A percentile compares a stretch with the other conserved stretches of the same genome.
Conservation (phyloP, 495 filamentous ascomycete genomes). For the Oidiodendron maius region DNA sequence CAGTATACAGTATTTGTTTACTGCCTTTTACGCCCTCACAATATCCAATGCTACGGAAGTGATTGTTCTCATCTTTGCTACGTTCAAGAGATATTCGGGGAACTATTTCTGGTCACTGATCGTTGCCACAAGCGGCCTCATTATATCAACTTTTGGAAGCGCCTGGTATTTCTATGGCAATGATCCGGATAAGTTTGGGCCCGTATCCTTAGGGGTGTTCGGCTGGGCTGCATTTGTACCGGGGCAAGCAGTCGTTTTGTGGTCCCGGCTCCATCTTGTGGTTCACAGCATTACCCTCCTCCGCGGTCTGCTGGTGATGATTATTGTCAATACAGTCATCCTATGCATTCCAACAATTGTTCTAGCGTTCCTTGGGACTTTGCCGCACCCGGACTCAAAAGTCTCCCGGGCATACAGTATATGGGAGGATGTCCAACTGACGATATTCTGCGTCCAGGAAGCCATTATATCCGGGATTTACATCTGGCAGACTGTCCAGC, state of each 20-base stretch:
- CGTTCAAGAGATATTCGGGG: conserved; percentile 29
- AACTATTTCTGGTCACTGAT: conserved; percentile 41
- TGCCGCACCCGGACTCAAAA: background rate
- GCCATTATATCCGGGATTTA: conserved; percentile 51
- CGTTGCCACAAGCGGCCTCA: conserved; percentile 41
- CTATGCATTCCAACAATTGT: conserved; percentile 54
- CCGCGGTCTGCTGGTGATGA: conserved; percentile 50
- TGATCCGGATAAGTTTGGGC: background rate
- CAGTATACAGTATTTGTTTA: too few species aligned
- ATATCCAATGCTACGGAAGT: background rate
- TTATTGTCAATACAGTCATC: conserved; percentile 47
- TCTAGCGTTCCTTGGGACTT: background rate
- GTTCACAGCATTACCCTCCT: conserved; percentile 42
- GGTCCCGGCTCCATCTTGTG: conserved; percentile 60
- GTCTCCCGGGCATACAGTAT: background rate
- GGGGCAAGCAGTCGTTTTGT: conserved; percentile 62
- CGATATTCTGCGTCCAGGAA: conserved; percentile 53
- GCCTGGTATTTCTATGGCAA: background rate
- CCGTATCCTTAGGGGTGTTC: background rate
- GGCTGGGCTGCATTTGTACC: conserved; percentile 64
- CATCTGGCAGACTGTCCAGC: conserved; percentile 44
- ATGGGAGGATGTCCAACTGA: conserved; percentile 53
- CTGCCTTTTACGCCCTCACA: too few species aligned
- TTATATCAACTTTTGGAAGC: conserved; percentile 48
- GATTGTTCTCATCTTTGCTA: conserved; percentile 29